These are phyloP conservation scores for Entomortierella chlamydospora DNA, from an alignment of 192 early-diverging fungal species.

Conservation along the genomic window DNA sequence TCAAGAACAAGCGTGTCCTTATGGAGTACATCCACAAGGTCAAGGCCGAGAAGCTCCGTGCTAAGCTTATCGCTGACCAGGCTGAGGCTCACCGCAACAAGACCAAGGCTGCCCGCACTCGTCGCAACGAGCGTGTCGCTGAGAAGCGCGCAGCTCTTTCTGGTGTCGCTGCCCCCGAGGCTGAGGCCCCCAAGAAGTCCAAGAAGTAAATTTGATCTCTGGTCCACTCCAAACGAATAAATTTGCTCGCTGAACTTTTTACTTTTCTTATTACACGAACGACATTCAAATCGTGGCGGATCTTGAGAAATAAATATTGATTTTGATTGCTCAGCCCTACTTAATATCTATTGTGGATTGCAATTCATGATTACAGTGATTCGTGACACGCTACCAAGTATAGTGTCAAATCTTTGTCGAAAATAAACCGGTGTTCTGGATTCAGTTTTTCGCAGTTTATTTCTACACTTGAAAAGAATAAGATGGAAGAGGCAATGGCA, in stretches of 20 bases:
- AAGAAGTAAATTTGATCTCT: conserved; percentile 48
- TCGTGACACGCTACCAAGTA: background rate
- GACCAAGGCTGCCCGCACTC: conserved; percentile 95
- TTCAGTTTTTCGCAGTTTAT: no score
- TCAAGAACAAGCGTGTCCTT: conserved; percentile 99
- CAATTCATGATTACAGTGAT: no score
- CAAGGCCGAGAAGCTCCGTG: conserved; percentile 97
- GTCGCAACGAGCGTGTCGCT: conserved; percentile 85
- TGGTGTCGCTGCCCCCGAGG: conserved; percentile 45
- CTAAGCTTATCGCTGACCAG: conserved; percentile 93
- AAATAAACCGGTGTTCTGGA: no score
- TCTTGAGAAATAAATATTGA: conserved; percentile 15
- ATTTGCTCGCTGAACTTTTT: conserved; percentile 37
- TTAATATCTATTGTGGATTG: background rate
- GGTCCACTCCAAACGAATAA: conserved; percentile 19
- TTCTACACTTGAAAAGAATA: no score
- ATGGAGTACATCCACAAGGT: conserved; percentile 99
- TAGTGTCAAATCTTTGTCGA: no score
- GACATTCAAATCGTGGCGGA: conserved; percentile 10
- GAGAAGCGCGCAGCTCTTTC: conserved; percentile 91
- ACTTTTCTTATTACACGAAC: background rate
- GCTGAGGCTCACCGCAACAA: conserved; percentile 97
- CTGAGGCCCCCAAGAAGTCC: conserved; percentile 44
- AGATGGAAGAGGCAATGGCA: no score
- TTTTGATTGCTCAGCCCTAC: conserved; percentile 18